Base-by-base conservation (phyloP, 208 protist species). In the Crithidia sp. region DNA sequence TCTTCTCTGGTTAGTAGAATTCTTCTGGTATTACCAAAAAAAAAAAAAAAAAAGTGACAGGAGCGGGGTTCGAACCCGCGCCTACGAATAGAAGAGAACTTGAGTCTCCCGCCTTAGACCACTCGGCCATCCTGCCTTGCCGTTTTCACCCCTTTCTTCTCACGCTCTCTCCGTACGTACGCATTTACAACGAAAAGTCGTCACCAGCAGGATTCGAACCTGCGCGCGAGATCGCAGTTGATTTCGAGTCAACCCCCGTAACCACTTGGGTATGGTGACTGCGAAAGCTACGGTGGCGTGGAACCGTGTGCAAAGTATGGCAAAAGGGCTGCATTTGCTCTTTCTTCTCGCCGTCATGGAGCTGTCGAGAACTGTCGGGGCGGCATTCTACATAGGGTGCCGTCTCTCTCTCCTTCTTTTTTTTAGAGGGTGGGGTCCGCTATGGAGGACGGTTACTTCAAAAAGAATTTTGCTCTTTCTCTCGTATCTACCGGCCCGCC, bases 191-290 rank as follows among this genome's bases (percentile, higher is more conserved):
- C 2, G 60, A 79, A 84, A 85, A 85, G 28, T 41, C 74, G 78
- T 89, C 85, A 91, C 80, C 82, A 88, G 82, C 86, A 93, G 84
- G 88, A 87, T 89, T 93, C 88, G 84, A 93, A 95, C 90, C 87
- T 90, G 79, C 87, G 88, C 86, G 88, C 88, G 88, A 93, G 88
- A 92, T 93, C 86, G 77, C 84, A 93, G 84, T 77, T 91, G 84
- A 93, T 92, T 93, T 92, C 84, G 74, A 93, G 87, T 95, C 87
- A 91, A 79, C 82, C 90, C 87, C 90, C 87, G 83, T 95, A 92
- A 95, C 90, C 87, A 92, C 87, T 92, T 92, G 90, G 90, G 85
- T 92, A 95, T 92, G 82, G 67, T 87, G 84, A 85, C 79, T 45
- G 14, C 62, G 67, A 55, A 7, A 55, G 16, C 8, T 55, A 7